Percentiles rank a stretch among this genome's conserved stretches.
Evolutionary conservation across 2,329 filamentous ascomycete species (phyloP).

Genomic region (Alternaria incomplexa): DNA sequence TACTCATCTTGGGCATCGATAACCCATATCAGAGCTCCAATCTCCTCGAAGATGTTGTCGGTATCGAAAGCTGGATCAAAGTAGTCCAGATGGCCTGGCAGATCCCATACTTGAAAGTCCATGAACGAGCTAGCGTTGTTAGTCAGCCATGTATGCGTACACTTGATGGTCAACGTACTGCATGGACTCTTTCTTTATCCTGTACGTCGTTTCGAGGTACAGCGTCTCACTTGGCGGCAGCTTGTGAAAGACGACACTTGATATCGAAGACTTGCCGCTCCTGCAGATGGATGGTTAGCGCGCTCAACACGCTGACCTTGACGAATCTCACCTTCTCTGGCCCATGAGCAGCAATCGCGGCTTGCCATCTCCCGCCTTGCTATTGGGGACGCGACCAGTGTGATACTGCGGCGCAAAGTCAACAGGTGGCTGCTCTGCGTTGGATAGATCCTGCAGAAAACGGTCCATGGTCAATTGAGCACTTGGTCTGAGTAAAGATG

Average conservation of each 20-base stretch:
- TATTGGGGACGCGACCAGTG: conserved; percentile 53
- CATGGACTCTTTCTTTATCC: conserved; percentile 93
- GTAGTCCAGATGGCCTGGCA: conserved; percentile 93
- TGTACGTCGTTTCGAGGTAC: conserved; percentile 92
- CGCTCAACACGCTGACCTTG: neutral
- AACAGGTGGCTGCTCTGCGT: conserved; percentile 48
- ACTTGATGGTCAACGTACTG: conserved; percentile 66
- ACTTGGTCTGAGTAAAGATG: conserved; percentile 46
- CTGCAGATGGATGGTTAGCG: conserved; percentile 57
- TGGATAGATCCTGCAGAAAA: conserved; percentile 51
- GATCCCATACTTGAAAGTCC: conserved; percentile 99
- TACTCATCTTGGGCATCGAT: conserved; percentile 99
- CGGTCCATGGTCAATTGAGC: conserved; percentile 52
- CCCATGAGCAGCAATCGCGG: conserved; percentile 93
- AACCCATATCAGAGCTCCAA: conserved; percentile 96
- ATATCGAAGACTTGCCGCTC: conserved; percentile 97
- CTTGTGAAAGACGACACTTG: conserved; percentile 99
- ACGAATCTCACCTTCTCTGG: conserved; percentile 74
- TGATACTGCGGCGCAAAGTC: conserved; percentile 49
- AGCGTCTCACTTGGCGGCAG: conserved; percentile 94
- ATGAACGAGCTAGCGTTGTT: conserved; percentile 79
- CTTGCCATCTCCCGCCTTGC: conserved; percentile 67
- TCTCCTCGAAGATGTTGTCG: conserved; percentile 90
- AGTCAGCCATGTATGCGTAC: conserved; percentile 1
- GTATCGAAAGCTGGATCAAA: conserved; percentile 89